These are phyloP conservation scores for Cupressus sempervirens DNA, from an alignment of 75 land plant species.

Conservation along the genomic window DNA sequence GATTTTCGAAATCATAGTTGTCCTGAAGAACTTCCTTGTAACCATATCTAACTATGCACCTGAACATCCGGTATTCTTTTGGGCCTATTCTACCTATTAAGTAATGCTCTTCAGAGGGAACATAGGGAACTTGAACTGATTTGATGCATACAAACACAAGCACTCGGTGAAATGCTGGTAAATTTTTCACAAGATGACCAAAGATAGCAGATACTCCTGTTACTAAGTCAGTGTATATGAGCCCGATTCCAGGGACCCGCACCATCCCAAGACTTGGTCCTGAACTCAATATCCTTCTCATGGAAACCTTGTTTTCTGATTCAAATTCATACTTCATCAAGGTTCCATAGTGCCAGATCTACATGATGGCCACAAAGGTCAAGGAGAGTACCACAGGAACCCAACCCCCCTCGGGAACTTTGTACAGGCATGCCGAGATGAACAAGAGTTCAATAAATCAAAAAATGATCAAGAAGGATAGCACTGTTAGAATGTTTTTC, in stretches of 20 bases:
- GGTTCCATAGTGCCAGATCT: conserved; percentile 66
- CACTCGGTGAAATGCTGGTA: conserved; percentile 66
- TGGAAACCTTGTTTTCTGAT: conserved; percentile 48
- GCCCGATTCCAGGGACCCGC: conserved; percentile 69
- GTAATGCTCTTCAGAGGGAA: conserved; percentile 70
- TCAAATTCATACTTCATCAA: conserved; percentile 41
- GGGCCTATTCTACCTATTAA: conserved; percentile 85
- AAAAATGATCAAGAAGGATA: conserved; percentile 47
- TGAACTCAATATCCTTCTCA: conserved; percentile 37
- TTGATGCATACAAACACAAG: conserved; percentile 54
- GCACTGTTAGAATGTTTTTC: conserved; percentile 20
- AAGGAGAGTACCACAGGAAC: conserved; percentile 47
- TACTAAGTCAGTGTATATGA: conserved; percentile 46
- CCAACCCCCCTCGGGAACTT: conserved; percentile 67
- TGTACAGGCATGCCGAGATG: conserved; percentile 46
- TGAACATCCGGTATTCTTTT: conserved; percentile 72
- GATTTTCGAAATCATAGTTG: conserved; percentile 75
- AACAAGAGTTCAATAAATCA: conserved; percentile 56
- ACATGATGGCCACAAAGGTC: conserved; percentile 51
- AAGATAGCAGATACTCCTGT: conserved; percentile 60
- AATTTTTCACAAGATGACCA: conserved; percentile 55
- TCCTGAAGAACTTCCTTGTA: conserved; percentile 81
- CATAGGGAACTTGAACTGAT: conserved; percentile 79
- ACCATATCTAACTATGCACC: conserved; percentile 89
- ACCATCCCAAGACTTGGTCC: conserved; percentile 67